Base-by-base conservation (phyloP, 768 basidiomycete genomes). In the Tylopilus sp. region DNA sequence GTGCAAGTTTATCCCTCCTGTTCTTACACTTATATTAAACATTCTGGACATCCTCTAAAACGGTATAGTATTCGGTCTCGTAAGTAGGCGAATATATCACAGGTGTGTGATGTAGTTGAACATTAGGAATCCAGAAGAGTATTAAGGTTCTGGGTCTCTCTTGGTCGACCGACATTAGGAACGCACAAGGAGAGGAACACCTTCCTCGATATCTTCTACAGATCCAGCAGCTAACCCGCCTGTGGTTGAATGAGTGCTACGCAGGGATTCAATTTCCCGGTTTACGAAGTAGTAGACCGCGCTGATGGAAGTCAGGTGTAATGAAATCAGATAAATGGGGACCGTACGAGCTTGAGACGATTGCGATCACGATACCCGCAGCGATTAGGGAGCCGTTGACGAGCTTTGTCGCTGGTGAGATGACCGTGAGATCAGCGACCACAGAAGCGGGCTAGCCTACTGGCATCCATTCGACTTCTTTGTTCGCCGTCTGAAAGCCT, bases 21-120 rank as follows among this genome's bases (percentile, higher is more conserved):
- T 99, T 98, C 79, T 71, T 98, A 61, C 94, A 98, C 70, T 86
- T 87, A 71, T 98, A 97, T 72, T 91, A 73, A 74, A 59, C n/a
- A 28, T 26, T 29, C 25, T 57, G 42, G 45, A 55, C 36, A 7
- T 55, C 30, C 21, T 34, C 33, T 30, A 38, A 45, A 30, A 37
- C n/a, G 31, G 48, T 58, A 57, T 28, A 40, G 34, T 54, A 44
- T 41, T 28, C 42, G 19, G 37, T 48, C 38, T 36, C 41, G 21
- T 54, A 44, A 33, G n/a, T 46, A 28, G 49, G 45, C 17, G 17
- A 19, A 34, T 53, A 33, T 45, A 53, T 9, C 6, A 13, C n/a
- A 25, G 29, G 53, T 37, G 43, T 41, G 24, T 17, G 21, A 55
- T 37, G 9, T 50, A 41, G 26, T 7, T 38, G 42, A 12, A 16